These are phyloP conservation scores for Ceratocystis huliohia DNA, from an alignment of 2,329 filamentous ascomycete genomes.

Conservation along the genomic window DNA sequence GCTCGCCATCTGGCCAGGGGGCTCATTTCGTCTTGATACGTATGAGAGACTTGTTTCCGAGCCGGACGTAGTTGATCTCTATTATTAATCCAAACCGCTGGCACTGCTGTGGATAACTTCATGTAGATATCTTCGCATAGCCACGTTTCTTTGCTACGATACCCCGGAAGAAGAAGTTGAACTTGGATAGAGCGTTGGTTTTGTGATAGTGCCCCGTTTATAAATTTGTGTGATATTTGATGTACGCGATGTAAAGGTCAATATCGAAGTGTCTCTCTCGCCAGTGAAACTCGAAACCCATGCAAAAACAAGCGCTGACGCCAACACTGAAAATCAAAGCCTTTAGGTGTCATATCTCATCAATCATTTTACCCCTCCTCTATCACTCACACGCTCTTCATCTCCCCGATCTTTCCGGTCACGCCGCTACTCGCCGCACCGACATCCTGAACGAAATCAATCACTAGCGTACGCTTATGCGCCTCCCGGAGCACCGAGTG, in stretches of 20 bases:
- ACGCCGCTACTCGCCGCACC: neutral
- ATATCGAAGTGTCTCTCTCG: too few species aligned
- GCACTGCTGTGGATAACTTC: neutral
- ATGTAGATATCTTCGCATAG: neutral
- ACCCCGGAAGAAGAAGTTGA: neutral
- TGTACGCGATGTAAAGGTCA: too few species aligned
- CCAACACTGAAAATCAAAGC: too few species aligned
- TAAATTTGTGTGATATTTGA: neutral
- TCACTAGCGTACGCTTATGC: neutral
- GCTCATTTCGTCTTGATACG: slow-evolving; percentile 53
- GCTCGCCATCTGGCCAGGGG: slow-evolving; percentile 63
- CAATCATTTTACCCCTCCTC: neutral
- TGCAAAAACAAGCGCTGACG: too few species aligned
- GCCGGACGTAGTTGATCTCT: neutral
- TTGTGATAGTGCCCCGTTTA: neutral
- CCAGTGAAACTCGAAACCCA: too few species aligned
- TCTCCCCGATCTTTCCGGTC: neutral
- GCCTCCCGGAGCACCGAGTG: neutral
- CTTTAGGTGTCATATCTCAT: too few species aligned
- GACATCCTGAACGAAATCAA: neutral
- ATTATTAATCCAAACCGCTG: neutral
- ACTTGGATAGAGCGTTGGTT: neutral
- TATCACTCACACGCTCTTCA: neutral
- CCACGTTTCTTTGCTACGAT: neutral
- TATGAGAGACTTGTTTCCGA: slow-evolving; percentile 45